These are phyloP conservation scores for Aspergillus pseudoterreus DNA, from an alignment of 2,329 filamentous ascomycete genomes.

Conservation along the genomic window DNA sequence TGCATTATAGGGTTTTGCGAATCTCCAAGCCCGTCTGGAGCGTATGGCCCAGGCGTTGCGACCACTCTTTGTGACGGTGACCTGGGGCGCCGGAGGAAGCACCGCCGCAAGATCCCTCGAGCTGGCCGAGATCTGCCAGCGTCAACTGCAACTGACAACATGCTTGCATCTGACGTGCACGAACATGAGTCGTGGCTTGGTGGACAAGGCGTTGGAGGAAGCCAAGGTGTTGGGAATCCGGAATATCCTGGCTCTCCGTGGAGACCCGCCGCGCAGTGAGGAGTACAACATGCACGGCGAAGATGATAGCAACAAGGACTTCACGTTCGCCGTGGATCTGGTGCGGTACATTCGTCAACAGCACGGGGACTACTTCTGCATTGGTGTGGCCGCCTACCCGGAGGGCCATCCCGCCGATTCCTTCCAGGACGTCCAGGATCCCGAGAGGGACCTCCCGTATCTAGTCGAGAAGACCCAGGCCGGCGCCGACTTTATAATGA, in stretches of 20 bases:
- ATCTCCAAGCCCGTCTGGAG: constrained; percentile 86
- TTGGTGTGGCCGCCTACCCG: constrained; percentile 91
- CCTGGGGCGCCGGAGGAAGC: constrained; percentile 94
- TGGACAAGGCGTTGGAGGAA: constrained; percentile 86
- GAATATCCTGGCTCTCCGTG: constrained; percentile 88
- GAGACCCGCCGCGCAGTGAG: constrained; percentile 83
- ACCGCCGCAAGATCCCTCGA: constrained; percentile 89
- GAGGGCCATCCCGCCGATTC: constrained; percentile 92
- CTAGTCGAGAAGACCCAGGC: constrained; percentile 86
- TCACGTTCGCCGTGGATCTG: constrained; percentile 83
- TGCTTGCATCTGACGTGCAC: constrained; percentile 96
- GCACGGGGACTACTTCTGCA: constrained; percentile 92
- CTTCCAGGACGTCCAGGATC: constrained; percentile 72
- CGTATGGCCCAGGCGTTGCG: constrained; percentile 90
- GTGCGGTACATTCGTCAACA: constrained; percentile 82
- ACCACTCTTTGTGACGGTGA: constrained; percentile 93
- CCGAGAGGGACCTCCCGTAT: constrained; percentile 70
- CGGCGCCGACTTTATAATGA: constrained; percentile 97
- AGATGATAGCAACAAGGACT: constrained; percentile 67
- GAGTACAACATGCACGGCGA: constrained; percentile 72
- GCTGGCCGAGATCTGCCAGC: constrained; percentile 90
- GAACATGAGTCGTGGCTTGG: constrained; percentile 83
- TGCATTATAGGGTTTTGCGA: constrained; percentile 68
- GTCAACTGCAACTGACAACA: constrained; percentile 86
- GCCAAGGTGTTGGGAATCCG: constrained; percentile 86